phyloP scores from a whole-genome alignment of 768 basidiomycete genomes.

The Cytidiella melzeri region DNA sequence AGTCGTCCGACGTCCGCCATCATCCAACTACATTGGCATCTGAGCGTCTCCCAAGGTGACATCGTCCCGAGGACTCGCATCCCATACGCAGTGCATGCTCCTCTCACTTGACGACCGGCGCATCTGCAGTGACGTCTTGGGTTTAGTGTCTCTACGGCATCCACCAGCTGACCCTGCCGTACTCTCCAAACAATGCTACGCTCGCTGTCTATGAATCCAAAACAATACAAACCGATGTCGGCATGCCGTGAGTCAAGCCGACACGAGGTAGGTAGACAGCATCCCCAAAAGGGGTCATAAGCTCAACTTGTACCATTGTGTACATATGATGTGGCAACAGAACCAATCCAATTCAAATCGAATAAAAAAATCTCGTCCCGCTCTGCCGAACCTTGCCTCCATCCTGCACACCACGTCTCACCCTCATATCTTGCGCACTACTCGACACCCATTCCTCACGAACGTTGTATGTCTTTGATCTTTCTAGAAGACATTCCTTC shows the following conservation, averaged over 20 bases:
- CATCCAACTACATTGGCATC: background rate
- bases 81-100: no score
- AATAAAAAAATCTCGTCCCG: no score
- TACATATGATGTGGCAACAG: no score
- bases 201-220: background rate
- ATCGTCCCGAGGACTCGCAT: background rate
- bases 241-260: slow-evolving; percentile 5
- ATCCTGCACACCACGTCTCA: no score
- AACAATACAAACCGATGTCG: slow-evolving; percentile 5
- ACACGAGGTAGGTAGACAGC: slow-evolving; percentile 9
- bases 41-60: background rate
- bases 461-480: no score
- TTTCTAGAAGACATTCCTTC: no score
- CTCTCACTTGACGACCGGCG: slow-evolving; percentile 1
- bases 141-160: background rate
- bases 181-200: background rate
- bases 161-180: background rate
- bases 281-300: no score
- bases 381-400: no score
- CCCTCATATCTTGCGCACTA: no score
- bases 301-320: no score
- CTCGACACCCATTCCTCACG: no score
- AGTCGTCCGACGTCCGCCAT: background rate
- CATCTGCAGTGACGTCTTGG: background rate
- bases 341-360: no score